Evolutionary conservation across 2,329 filamentous ascomycete genomes (phyloP), one percentile per base, ranked within the genome.

Genomic region (Rhynchosporium graminicola): DNA sequence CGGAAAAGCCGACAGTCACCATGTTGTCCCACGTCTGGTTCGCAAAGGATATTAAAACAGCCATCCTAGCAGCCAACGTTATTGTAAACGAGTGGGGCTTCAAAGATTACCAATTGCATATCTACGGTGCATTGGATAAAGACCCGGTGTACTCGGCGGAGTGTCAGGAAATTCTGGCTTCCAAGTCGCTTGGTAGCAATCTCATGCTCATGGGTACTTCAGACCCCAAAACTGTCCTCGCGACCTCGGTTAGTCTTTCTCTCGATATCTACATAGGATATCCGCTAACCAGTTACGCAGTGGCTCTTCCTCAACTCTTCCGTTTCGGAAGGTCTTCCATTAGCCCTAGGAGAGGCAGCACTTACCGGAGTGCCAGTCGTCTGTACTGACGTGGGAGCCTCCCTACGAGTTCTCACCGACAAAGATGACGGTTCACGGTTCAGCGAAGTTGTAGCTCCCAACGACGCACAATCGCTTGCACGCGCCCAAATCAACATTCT

Each of bases 41-140:
- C 58, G 71, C 64, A 65, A 88, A 88, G 71, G 85, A 87, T 65
- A 85, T 88, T 73, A 87, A 87, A 72, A 87, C 81, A 2, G 85
- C 85, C 3, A 79, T 88, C 29, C 76, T 87, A 4, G 84, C 85
- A 6, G 85, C 85, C 1, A 85, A 88, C 67, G 82, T 88, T 65
- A 87, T 88, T 65, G 80, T 87, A 66, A 87, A 88, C 70, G 80
- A 84, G 67, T 87, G 82, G 79, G 84, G 85, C n/a, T 87, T 88
- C 73, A 80, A 79, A 47, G 84, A 87, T 63, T 88, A 87, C 73
- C 79, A 81, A 59, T 79, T 88, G 1, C 80, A 85, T 62, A 82
- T 88, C 20, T 88, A 87, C 68, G 85, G 85, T 10, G 84, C 83
- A 20, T 82, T 86, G 60, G 85, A 87, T 72, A 84, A 85, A 65